A percentile compares a stretch with the other conserved stretches of the same genome.
Conservation (phyloP, 208 protist species). For the Leishmania tarentolae region DNA sequence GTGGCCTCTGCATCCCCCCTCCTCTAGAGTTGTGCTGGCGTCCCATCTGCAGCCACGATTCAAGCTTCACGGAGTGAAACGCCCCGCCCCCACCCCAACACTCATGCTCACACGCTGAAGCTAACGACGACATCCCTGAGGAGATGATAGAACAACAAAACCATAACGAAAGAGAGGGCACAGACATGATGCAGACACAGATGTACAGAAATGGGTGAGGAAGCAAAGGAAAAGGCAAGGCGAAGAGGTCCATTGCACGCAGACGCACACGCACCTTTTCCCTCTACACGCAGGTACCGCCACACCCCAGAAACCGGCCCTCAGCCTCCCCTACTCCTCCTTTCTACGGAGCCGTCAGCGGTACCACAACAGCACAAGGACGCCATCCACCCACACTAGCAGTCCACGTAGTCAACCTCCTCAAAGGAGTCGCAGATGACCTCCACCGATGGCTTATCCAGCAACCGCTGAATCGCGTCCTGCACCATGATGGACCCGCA, state of each 20-base stretch:
- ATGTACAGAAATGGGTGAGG: not conserved
- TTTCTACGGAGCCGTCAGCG: not conserved
- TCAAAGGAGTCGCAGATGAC: constrained; percentile 79
- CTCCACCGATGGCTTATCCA: constrained; percentile 49
- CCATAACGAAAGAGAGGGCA: not conserved
- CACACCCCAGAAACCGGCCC: not conserved
- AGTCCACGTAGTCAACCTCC: constrained; percentile 40
- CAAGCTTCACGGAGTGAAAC: not conserved
- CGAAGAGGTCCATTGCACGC: not conserved
- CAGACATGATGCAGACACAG: not conserved
- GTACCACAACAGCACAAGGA: not conserved
- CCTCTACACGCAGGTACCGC: not conserved
- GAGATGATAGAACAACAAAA: not conserved
- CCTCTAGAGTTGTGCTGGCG: not conserved
- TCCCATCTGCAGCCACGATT: not conserved
- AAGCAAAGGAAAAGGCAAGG: not conserved
- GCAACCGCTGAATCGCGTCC: constrained; percentile 52
- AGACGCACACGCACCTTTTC: not conserved
- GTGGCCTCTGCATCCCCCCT: constrained; percentile 1
- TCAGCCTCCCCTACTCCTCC: not conserved
- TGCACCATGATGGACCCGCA: constrained; percentile 44
- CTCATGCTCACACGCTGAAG: not conserved
- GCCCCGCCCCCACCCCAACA: not conserved
- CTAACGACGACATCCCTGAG: not conserved
- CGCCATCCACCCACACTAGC: constrained; percentile 3